Evolutionary conservation across 352 stramenopile genomes (phyloP), one percentile per base, ranked within the genome.

Genomic region (Phytophthora hibernalis): DNA sequence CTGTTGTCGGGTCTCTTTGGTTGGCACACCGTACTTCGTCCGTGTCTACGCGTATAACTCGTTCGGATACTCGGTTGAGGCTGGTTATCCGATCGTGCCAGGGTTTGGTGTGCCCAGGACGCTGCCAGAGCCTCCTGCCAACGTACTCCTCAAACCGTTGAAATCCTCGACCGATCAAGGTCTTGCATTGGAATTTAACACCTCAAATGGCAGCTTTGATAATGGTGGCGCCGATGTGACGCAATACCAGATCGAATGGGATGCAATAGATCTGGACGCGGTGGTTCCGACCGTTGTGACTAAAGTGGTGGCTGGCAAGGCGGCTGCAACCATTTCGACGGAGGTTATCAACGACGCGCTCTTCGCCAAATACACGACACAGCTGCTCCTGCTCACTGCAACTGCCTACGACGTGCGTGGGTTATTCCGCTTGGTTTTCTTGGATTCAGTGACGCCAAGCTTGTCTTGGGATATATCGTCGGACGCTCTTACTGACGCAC

Each of bases 201-300:
- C 83, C 0, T 70, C 60, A 3, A 53, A n/a, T 7, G 48, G 52
- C 18, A 78, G 70, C 11, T 80, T 84, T 55, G 80, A 97, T 61
- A 82, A 96, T 45, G 93, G 93, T 6, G 93, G 93, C 8, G 80
- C 85, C 0, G 67, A 72, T 1, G 82, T 97, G n/a, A 96, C 73
- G 12, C 76, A 92, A 56, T 97, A 97, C 68, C 91, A 93, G 57
- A 87, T 99, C 50, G 91, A 98, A 47, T 99, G 93, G 93, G 95
- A 98, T 63, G 82, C 78, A 3, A 92, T 98, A 76, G 90, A 94
- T 44, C 55, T 96, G 8, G 79, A 89, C 12, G 80, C 84, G 7
- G 66, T 94, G 9, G 58, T 81, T 21, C 59, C 65, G 7, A 35
- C 42, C 7, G 50, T 77, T 1, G 35, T 77, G n/a, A 21, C 37